These are phyloP conservation scores for Cryptomeria japonica DNA, from an alignment of 75 land plant genomes.

Conservation along the genomic window DNA sequence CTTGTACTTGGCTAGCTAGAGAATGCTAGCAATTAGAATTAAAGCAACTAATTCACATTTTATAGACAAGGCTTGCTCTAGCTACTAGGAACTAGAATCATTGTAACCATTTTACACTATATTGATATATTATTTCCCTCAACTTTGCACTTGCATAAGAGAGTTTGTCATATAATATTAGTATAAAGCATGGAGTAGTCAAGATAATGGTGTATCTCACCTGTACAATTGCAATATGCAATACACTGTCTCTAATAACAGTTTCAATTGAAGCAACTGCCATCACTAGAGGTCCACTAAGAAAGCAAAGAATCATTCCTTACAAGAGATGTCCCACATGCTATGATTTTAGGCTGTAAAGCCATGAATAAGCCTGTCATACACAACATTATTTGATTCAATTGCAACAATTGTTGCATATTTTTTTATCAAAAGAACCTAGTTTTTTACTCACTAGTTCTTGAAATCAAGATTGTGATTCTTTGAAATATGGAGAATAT, in stretches of 20 bases:
- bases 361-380: slow-evolving; percentile 88
- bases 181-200: not conserved
- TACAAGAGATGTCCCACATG: slow-evolving; percentile 67
- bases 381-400: not conserved
- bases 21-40: not conserved
- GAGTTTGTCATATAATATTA: not conserved
- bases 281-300: slow-evolving; percentile 80
- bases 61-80: not conserved
- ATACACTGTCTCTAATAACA: slow-evolving; percentile 61
- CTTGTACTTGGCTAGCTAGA: not conserved
- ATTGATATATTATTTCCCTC: not conserved
- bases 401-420: not conserved
- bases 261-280: slow-evolving; percentile 69
- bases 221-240: slow-evolving; percentile 85
- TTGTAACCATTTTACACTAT: not conserved
- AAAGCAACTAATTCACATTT: not conserved
- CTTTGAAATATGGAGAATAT: not conserved
- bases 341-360: slow-evolving; percentile 61
- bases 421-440: not conserved
- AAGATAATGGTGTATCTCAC: slow-evolving; percentile 21
- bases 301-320: slow-evolving; percentile 74
- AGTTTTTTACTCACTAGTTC: not conserved
- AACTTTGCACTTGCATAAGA: not conserved
- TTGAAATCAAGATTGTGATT: not conserved
- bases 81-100: not conserved